phyloP scores from a whole-genome alignment of 441 rosid species.

The Monsonia emarginata region DNA sequence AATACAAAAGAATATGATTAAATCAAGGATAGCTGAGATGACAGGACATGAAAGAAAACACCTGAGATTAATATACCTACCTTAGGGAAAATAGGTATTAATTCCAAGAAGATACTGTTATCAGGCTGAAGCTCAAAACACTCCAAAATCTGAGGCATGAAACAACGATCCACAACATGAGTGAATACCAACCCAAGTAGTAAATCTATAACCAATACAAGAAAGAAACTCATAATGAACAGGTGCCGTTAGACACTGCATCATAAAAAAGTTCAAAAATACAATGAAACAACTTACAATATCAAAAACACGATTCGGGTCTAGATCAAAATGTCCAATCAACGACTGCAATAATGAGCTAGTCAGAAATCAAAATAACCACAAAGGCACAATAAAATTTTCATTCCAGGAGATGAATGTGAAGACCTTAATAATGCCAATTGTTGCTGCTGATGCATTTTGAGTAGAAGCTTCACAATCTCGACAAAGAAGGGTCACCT shows the following conservation, averaged over 20 bases:
- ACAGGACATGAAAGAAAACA: neutral
- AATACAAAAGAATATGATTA: slow-evolving; percentile 10
- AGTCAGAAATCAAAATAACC: slow-evolving; percentile 20
- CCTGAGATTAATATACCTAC: slow-evolving; percentile 26
- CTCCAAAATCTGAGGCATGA: slow-evolving; percentile 66
- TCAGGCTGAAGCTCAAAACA: slow-evolving; percentile 92
- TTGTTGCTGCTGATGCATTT: slow-evolving; percentile 63
- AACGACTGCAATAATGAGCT: slow-evolving; percentile 61
- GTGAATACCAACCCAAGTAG: neutral
- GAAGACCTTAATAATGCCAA: slow-evolving; percentile 91
- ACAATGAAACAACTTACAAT: slow-evolving; percentile 52
- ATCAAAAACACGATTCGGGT: slow-evolving; percentile 99
- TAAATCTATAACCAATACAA: neutral
- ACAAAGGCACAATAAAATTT: slow-evolving; percentile 11
- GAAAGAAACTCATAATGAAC: neutral
- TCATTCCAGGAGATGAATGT: slow-evolving; percentile 14
- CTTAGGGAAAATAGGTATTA: slow-evolving; percentile 97
- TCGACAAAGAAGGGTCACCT: slow-evolving; percentile 91
- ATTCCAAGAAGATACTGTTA: slow-evolving; percentile 55
- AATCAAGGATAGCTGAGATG: neutral
- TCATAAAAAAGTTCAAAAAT: neutral
- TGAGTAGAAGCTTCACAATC: slow-evolving; percentile 60
- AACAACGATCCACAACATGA: slow-evolving; percentile 20
- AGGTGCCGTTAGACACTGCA: neutral
- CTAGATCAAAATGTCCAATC: slow-evolving; percentile 98